phyloP scores from a whole-genome alignment of 2,329 filamentous ascomycete genomes.

The Daldinia sp. region DNA sequence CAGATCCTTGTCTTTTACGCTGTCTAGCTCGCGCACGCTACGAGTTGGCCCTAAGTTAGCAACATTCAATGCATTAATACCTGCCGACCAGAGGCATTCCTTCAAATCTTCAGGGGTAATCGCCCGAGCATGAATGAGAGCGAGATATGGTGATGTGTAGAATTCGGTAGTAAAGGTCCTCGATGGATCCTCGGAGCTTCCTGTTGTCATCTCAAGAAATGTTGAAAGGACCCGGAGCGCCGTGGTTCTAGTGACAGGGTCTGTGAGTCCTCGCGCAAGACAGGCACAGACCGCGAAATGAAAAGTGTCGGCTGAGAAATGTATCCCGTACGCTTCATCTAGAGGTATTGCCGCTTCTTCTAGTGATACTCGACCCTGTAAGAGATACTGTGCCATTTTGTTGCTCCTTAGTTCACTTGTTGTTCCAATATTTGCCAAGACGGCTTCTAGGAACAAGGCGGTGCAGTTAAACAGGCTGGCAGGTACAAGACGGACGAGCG shows the following conservation, averaged over 20 bases:
- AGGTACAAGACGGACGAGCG: slow-evolving; percentile 73
- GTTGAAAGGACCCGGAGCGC: slow-evolving; percentile 71
- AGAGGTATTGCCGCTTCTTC: slow-evolving; percentile 72
- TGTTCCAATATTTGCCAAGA: slow-evolving; percentile 72
- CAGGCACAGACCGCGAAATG: slow-evolving; percentile 75
- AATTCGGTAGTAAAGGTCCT: slow-evolving; percentile 51
- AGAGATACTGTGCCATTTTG: slow-evolving; percentile 69
- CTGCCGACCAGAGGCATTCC: slow-evolving; percentile 71
- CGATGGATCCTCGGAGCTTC: slow-evolving; percentile 46
- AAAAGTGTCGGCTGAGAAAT: slow-evolving; percentile 73
- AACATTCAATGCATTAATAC: slow-evolving; percentile 61
- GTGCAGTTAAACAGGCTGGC: slow-evolving; percentile 73
- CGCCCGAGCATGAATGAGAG: slow-evolving; percentile 69
- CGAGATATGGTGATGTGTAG: slow-evolving; percentile 68
- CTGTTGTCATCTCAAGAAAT: slow-evolving; percentile 67
- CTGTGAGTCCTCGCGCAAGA: slow-evolving; percentile 72
- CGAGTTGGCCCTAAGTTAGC: slow-evolving; percentile 57
- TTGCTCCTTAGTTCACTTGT: slow-evolving; percentile 70
- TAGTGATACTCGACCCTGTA: slow-evolving; percentile 70
- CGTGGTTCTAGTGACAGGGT: slow-evolving; percentile 69
- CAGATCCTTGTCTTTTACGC: slow-evolving; percentile 70
- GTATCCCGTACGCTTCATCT: slow-evolving; percentile 74
- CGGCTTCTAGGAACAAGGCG: slow-evolving; percentile 73
- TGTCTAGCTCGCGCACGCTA: slow-evolving; percentile 58
- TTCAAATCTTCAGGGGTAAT: slow-evolving; percentile 70